A percentile compares a stretch with the other conserved stretches of the same genome.
phyloP scores from a whole-genome alignment of 2,329 filamentous ascomycete species.

The Colletotrichum echinochloae region DNA sequence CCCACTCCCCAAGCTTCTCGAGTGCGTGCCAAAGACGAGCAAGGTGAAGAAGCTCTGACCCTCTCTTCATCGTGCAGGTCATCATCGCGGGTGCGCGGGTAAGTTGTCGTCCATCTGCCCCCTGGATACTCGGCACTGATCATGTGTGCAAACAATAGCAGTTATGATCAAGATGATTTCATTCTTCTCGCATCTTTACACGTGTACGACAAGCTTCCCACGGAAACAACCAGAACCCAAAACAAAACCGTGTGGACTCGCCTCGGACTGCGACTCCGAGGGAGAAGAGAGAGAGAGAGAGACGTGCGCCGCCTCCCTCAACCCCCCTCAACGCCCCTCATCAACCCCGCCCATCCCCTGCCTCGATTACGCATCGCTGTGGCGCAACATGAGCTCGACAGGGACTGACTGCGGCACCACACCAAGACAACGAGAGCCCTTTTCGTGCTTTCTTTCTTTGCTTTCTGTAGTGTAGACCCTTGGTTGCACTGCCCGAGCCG shows the following conservation, averaged over 20 bases:
- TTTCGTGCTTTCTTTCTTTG: background rate
- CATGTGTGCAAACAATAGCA: background rate
- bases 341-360: conserved; percentile 7
- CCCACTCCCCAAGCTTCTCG: conserved; percentile 9
- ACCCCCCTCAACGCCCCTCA: too few relatives aligned
- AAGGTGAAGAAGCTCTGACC: conserved; percentile 12
- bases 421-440: conserved; percentile 9
- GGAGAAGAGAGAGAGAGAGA: background rate
- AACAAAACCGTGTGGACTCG: too few relatives aligned
- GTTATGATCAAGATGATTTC: background rate
- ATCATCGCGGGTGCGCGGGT: background rate
- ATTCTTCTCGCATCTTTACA: background rate
- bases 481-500: conserved; percentile 17
- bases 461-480: conserved; percentile 29
- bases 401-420: conserved; percentile 12
- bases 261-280: background rate
- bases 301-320: background rate
- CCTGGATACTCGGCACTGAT: background rate
- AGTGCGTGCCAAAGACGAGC: background rate
- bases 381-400: conserved; percentile 31
- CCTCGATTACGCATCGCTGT: conserved; percentile 37
- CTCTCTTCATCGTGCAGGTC: conserved; percentile 9
- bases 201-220: background rate
- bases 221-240: too few relatives aligned
- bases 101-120: conserved; percentile 1